A percentile compares a stretch with the other conserved stretches of the same genome.
Evolutionary conservation across 2,329 filamentous ascomycete genomes (phyloP).

Genomic region (Zasmidium angulare): DNA sequence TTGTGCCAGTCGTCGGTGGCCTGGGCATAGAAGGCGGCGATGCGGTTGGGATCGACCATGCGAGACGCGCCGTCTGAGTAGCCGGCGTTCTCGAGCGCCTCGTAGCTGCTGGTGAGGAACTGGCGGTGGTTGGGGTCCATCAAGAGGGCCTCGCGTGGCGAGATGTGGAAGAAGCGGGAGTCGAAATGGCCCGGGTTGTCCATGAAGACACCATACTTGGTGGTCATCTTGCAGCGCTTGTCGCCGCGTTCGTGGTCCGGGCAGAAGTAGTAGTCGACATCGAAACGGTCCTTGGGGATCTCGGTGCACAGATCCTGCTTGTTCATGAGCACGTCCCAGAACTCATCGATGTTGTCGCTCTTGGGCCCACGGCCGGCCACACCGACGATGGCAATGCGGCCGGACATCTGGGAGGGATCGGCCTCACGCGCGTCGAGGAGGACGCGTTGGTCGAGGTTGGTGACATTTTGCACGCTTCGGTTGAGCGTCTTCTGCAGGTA

Average conservation of each 20-base stretch:
- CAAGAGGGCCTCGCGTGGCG: conserved; percentile 23
- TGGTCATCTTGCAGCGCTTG: too few relatives aligned
- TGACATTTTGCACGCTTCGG: too few relatives aligned
- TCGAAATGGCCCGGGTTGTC: conserved; percentile 39
- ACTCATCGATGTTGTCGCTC: conserved; percentile 24
- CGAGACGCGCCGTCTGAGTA: conserved; percentile 23
- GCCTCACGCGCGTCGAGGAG: too few relatives aligned
- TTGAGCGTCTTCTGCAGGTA: too few relatives aligned
- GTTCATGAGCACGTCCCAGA: conserved; percentile 4
- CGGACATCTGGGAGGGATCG: too few relatives aligned
- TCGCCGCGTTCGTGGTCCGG: conserved; percentile 10
- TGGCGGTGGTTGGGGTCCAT: conserved; percentile 12
- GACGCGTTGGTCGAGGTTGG: too few relatives aligned
- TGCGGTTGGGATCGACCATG: conserved; percentile 27
- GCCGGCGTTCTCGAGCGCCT: conserved; percentile 15
- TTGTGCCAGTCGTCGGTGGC: conserved; percentile 36
- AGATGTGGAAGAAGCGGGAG: conserved; percentile 41
- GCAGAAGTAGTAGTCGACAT: background rate
- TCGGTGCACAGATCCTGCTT: conserved; percentile 9
- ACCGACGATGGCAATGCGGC: conserved; percentile 47
- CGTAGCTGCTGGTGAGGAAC: conserved; percentile 7
- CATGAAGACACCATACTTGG: conserved; percentile 38
- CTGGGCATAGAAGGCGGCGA: conserved; percentile 36
- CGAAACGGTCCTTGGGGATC: conserved; percentile 28
- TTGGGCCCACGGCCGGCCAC: conserved; percentile 47